Evolutionary conservation across 2,329 filamentous ascomycete species (phyloP).

Genomic region (Alternaria alternata): DNA sequence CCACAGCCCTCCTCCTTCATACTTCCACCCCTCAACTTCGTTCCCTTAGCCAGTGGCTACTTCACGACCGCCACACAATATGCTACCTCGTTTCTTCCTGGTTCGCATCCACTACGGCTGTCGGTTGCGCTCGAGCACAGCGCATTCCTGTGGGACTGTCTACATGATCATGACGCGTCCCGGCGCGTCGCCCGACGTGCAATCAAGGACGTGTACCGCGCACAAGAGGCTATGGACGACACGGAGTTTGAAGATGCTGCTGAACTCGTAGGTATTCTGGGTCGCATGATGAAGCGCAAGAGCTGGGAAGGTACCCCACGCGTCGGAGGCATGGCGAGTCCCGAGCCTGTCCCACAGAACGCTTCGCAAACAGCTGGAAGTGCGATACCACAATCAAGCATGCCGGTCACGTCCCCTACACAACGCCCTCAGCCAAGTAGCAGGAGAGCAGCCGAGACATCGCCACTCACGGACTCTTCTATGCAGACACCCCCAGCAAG

Average conservation of each 20-base stretch:
- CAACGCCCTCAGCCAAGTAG: conserved; percentile 35
- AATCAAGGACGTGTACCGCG: conserved; percentile 90
- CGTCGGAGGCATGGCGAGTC: conserved; percentile 41
- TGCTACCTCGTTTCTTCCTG: conserved; percentile 79
- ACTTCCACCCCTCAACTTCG: conserved; percentile 79
- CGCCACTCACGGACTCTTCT: conserved; percentile 32
- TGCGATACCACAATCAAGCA: conserved; percentile 13
- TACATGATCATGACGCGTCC: conserved; percentile 80
- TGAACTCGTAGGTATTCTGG: conserved; percentile 83
- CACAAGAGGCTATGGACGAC: conserved; percentile 90
- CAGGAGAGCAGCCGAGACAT: conserved; percentile 37
- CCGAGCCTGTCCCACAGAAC: conserved; percentile 34
- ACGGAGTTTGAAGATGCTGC: conserved; percentile 94
- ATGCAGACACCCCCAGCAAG: conserved; percentile 31
- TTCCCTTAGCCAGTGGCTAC: conserved; percentile 79
- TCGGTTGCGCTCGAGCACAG: conserved; percentile 92
- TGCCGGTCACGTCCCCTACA: conserved; percentile 18
- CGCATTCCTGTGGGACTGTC: conserved; percentile 92
- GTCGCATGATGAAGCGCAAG: conserved; percentile 83
- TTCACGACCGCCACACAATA: conserved; percentile 80
- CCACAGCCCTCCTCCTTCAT: conserved; percentile 72
- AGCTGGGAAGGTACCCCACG: conserved; percentile 50
- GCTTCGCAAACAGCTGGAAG: conserved; percentile 23
- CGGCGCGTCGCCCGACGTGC: conserved; percentile 80
- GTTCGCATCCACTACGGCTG: conserved; percentile 86